Percentiles rank a stretch among this genome's conserved stretches.
Evolutionary conservation across 1,284 basidiomycete genomes (phyloP).

Genomic region (Caloboletus firmus): DNA sequence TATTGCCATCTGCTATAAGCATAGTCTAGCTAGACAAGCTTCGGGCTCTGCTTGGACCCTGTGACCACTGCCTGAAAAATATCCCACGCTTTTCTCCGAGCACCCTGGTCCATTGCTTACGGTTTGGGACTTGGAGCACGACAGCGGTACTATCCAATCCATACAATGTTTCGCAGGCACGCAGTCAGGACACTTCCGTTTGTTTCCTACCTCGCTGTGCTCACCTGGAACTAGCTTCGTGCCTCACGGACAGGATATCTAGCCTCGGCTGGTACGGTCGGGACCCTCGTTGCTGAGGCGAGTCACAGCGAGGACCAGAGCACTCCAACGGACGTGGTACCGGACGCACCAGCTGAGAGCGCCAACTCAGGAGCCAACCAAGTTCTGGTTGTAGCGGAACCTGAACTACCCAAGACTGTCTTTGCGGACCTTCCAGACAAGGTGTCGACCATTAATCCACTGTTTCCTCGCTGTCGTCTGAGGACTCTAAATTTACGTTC

Average conservation of each 20-base stretch:
- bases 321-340: neutral
- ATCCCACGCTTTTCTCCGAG: constrained; percentile 21
- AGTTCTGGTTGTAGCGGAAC: constrained; percentile 1
- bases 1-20: neutral
- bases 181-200: constrained; percentile 17
- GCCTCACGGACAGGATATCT: constrained; percentile 25
- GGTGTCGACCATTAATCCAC: constrained; percentile 11
- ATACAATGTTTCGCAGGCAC: constrained; percentile 27
- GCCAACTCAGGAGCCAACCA: neutral
- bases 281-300: constrained; percentile 15
- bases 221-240: constrained; percentile 22
- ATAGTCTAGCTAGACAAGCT: neutral
- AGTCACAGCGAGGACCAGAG: constrained; percentile 3
- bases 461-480: too few species aligned
- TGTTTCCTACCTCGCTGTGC: neutral
- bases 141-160: neutral
- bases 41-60: neutral
- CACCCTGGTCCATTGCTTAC: neutral
- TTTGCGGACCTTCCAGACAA: constrained; percentile 28
- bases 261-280: constrained; percentile 16
- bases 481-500: neutral
- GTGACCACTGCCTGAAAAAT: neutral
- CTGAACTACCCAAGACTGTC: constrained; percentile 12
- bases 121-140: neutral
- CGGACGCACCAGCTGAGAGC: neutral